These are phyloP conservation scores for Auricularia sp. DNA, from an alignment of 768 basidiomycete genomes.

Conservation along the genomic window DNA sequence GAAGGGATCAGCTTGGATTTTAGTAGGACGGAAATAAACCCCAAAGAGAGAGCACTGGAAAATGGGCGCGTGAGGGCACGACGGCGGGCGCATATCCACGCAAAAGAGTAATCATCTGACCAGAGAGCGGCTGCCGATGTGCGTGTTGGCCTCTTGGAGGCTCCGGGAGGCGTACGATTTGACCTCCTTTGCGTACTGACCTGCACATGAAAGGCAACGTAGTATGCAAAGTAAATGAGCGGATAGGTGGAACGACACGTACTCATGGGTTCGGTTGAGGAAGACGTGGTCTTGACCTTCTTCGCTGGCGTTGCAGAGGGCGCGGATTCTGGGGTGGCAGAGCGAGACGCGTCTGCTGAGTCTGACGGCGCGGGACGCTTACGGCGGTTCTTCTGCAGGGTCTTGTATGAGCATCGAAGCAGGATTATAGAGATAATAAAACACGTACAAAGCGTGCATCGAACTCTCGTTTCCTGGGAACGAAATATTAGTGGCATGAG, in stretches of 20 bases:
- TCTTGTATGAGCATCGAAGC: neutral
- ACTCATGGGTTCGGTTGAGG: constrained; percentile 20
- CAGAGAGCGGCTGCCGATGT: constrained; percentile 3
- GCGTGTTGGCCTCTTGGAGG: constrained; percentile 27
- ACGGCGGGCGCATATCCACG: neutral
- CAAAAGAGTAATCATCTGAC: neutral
- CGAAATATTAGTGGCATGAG: constrained; percentile 4
- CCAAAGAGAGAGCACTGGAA: neutral
- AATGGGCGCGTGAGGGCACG: neutral
- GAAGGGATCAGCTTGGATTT: too few species aligned
- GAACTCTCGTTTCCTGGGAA: constrained; percentile 48
- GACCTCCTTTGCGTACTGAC: constrained; percentile 34
- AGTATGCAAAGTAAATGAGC: neutral
- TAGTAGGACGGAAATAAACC: too few species aligned
- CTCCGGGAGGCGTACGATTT: constrained; percentile 28
- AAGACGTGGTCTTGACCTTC: constrained; percentile 27
- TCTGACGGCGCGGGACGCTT: constrained; percentile 37
- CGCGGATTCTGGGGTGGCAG: constrained; percentile 26
- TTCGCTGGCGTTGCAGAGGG: constrained; percentile 25
- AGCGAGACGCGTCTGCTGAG: constrained; percentile 4
- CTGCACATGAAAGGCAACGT: constrained; percentile 13
- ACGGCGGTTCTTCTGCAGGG: constrained; percentile 43
- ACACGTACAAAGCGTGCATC: constrained; percentile 50
- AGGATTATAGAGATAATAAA: neutral
- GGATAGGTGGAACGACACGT: constrained; percentile 9